These are phyloP conservation scores for Cyberlindnera mycetangii DNA, from an alignment of 805 yeast genomes.

Conservation along the genomic window DNA sequence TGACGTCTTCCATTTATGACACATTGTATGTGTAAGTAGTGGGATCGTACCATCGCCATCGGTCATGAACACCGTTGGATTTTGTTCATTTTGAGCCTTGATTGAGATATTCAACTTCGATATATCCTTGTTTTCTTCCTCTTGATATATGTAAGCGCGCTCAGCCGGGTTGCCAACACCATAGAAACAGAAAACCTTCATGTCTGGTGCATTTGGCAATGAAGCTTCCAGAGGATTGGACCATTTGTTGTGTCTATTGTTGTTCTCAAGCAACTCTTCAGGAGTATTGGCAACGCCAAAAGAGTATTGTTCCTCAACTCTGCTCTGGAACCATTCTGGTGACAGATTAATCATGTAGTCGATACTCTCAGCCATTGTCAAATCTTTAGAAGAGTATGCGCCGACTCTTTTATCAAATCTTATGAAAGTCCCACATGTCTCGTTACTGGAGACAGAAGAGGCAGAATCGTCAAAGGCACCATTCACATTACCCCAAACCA, in stretches of 20 bases:
- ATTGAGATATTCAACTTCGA: slow-evolving; percentile 67
- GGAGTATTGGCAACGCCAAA: slow-evolving; percentile 66
- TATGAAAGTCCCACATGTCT: slow-evolving; percentile 70
- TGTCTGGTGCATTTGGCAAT: slow-evolving; percentile 89
- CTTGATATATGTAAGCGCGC: slow-evolving; percentile 82
- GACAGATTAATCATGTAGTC: slow-evolving; percentile 60
- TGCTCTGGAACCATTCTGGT: slow-evolving; percentile 71
- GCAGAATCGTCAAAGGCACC: neutral
- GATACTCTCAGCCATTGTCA: slow-evolving; percentile 66
- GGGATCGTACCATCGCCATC: slow-evolving; percentile 98
- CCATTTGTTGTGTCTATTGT: slow-evolving; percentile 80
- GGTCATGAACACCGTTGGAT: slow-evolving; percentile 73
- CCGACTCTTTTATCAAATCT: slow-evolving; percentile 52
- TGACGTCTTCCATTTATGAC: slow-evolving; percentile 83
- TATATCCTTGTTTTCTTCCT: slow-evolving; percentile 51
- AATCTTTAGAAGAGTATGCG: slow-evolving; percentile 43
- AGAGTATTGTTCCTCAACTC: slow-evolving; percentile 72
- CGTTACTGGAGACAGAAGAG: neutral
- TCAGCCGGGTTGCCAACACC: slow-evolving; percentile 98
- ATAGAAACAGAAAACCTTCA: slow-evolving; percentile 85
- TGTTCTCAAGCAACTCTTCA: slow-evolving; percentile 60
- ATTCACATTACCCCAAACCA: slow-evolving; percentile 74
- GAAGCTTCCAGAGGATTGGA: slow-evolving; percentile 91
- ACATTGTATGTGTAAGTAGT: slow-evolving; percentile 79
- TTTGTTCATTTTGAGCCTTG: slow-evolving; percentile 53